A percentile compares a stretch with the other conserved stretches of the same genome.
These are phyloP conservation scores for Cordyceps pruinosa DNA, from an alignment of 2,329 filamentous ascomycete genomes.

Conservation along the genomic window DNA sequence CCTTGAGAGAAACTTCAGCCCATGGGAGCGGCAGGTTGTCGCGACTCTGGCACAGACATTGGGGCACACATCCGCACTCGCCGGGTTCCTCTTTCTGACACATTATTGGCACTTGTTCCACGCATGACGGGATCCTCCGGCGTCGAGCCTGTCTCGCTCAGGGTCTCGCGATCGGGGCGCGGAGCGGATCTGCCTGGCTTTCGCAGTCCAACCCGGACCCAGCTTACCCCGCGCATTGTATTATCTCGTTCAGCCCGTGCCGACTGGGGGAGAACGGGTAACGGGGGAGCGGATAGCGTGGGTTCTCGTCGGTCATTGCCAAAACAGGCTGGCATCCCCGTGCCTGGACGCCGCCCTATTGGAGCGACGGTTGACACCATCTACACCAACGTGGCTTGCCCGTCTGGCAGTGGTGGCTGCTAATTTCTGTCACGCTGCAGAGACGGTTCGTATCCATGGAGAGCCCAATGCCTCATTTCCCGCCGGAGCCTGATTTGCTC, in stretches of 20 bases:
- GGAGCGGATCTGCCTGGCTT: not conserved
- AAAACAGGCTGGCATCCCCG: constrained; percentile 1
- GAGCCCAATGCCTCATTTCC: not conserved
- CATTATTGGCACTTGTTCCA: not conserved
- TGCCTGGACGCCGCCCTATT: not conserved
- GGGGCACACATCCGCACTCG: too few species aligned
- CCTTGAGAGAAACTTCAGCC: not conserved
- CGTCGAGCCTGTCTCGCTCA: not conserved
- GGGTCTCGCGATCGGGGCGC: not conserved
- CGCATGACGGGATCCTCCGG: not conserved
- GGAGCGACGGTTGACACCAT: not conserved
- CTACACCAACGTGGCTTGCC: not conserved
- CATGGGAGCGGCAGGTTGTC: too few species aligned
- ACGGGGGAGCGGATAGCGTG: not conserved
- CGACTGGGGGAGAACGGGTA: too few species aligned
- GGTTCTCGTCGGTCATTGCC: not conserved
- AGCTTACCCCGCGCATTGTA: not conserved
- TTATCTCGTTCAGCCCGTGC: not conserved
- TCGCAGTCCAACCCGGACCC: not conserved
- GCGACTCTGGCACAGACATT: too few species aligned
- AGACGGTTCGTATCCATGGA: not conserved
- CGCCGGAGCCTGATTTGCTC: not conserved
- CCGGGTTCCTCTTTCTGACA: too few species aligned
- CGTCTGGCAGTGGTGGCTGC: not conserved
- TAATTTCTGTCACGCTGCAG: not conserved